A percentile compares a stretch with the other conserved stretches of the same genome.
phyloP scores from a whole-genome alignment of 305 asterid species.

The Fraxinus nigra region DNA sequence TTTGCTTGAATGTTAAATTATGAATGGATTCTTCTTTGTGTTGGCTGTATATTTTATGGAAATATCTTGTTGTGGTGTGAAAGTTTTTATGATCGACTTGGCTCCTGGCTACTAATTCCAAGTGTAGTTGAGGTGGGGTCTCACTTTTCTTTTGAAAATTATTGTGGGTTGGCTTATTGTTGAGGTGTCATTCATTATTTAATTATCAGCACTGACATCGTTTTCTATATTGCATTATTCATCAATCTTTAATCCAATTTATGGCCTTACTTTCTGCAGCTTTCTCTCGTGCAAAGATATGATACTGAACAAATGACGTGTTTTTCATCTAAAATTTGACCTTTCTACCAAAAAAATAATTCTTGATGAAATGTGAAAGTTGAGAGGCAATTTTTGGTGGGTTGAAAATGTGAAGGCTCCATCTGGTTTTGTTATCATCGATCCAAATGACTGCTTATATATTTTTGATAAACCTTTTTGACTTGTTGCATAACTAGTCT shows the following conservation, averaged over 20 bases:
- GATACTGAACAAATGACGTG: background rate
- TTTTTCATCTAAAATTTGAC: background rate
- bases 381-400: background rate
- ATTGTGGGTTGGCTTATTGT: conserved; percentile 24
- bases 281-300: background rate
- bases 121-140: conserved; percentile 21
- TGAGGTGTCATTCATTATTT: conserved; percentile 26
- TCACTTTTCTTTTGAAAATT: background rate
- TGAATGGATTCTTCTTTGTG: background rate
- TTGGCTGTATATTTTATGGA: background rate
- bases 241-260: background rate
- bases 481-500: background rate
- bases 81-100: background rate
- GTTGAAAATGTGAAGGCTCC: background rate
- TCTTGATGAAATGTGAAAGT: background rate
- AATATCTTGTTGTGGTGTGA: background rate
- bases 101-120: background rate
- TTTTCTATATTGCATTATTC: background rate
- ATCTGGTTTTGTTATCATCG: background rate
- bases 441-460: background rate
- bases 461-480: background rate
- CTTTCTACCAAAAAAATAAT: background rate
- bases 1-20: background rate
- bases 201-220: background rate
- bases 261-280: background rate